phyloP scores from a whole-genome alignment of 2,329 filamentous ascomycete genomes.

The Exophiala calicioides region DNA sequence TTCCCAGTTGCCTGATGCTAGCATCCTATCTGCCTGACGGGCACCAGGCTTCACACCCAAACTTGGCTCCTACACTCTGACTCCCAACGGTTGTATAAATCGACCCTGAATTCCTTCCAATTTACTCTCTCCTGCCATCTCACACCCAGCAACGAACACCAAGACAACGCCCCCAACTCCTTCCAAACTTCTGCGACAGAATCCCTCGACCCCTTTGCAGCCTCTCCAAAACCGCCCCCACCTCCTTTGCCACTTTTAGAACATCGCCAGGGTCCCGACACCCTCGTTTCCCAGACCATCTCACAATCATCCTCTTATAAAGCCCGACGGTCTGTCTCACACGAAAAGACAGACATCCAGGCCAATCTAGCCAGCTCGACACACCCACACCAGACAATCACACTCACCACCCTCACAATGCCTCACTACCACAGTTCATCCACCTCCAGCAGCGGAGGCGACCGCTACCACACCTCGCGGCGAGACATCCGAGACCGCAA shows the following conservation, averaged over 20 bases:
- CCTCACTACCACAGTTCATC: constrained; percentile 27
- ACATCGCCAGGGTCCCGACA: constrained; percentile 18
- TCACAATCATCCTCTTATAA: neutral
- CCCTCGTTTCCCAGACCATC: constrained; percentile 3
- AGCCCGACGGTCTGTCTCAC: no score
- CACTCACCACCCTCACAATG: constrained; percentile 12
- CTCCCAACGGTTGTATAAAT: constrained; percentile 18
- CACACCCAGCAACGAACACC: constrained; percentile 5
- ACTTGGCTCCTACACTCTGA: constrained; percentile 19
- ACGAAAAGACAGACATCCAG: no score
- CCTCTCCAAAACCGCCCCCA: constrained; percentile 24
- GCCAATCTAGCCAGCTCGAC: no score
- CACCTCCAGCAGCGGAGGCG: constrained; percentile 23
- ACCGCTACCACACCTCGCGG: constrained; percentile 24
- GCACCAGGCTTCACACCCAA: constrained; percentile 19
- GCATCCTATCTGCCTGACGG: constrained; percentile 23
- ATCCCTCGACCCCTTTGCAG: constrained; percentile 22
- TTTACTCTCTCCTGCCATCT: constrained; percentile 1
- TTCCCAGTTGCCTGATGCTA: constrained; percentile 26
- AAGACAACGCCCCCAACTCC: constrained; percentile 5
- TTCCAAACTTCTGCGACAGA: constrained; percentile 9
- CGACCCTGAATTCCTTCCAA: constrained; percentile 7
- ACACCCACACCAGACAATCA: neutral
- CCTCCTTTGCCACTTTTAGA: constrained; percentile 27
- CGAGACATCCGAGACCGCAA: constrained; percentile 22